Evolutionary conservation across 164 flowering plant species (phyloP).

Genomic region (Annona cherimola): DNA sequence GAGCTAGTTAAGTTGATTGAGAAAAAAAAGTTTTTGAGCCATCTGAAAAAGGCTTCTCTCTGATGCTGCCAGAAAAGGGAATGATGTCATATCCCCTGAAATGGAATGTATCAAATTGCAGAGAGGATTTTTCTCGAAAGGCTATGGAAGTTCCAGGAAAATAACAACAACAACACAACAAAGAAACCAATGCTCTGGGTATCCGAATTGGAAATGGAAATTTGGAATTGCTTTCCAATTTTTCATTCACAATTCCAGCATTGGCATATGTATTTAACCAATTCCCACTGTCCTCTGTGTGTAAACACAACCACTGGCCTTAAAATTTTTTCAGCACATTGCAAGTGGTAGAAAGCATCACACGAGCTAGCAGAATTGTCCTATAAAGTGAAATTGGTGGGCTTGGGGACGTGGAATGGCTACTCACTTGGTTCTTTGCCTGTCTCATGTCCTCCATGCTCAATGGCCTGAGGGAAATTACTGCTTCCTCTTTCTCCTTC

Average conservation of each 20-base stretch:
- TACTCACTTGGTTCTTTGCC: conserved; percentile 86
- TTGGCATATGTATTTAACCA: too few relatives aligned
- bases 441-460: conserved; percentile 91
- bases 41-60: neutral
- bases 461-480: conserved; percentile 57
- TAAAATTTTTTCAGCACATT: too few relatives aligned
- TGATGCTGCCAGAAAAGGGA: neutral
- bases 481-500: conserved; percentile 45
- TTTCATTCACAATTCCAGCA: neutral
- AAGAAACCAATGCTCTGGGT: too few relatives aligned
- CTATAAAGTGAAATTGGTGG: too few relatives aligned
- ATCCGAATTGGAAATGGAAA: neutral
- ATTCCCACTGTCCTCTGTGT: too few relatives aligned
- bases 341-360: too few relatives aligned
- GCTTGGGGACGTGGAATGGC: neutral
- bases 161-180: too few relatives aligned
- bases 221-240: neutral
- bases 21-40: neutral
- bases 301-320: too few relatives aligned
- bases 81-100: too few relatives aligned
- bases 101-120: neutral
- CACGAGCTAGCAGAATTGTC: too few relatives aligned
- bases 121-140: neutral
- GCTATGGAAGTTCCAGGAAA: too few relatives aligned
- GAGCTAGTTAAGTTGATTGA: neutral